Evolutionary conservation across 768 basidiomycete genomes (phyloP).

Genomic region (Pilatotrama ljubarskyi): DNA sequence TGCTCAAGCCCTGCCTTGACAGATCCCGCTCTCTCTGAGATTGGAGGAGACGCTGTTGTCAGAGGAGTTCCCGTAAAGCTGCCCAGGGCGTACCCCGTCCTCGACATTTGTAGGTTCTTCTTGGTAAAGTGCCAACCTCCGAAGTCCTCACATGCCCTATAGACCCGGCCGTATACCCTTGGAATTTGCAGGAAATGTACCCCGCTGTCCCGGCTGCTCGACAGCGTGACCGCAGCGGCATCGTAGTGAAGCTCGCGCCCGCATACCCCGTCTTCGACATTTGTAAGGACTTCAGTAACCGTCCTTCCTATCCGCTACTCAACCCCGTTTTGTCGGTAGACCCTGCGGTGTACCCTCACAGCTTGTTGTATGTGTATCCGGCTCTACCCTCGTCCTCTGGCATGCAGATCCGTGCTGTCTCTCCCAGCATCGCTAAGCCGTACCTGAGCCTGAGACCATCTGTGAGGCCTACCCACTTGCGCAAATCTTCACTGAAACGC

Average conservation of each 20-base stretch:
- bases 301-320: background rate
- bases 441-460: background rate
- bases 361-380: slow-evolving; percentile 23
- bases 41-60: too few species aligned
- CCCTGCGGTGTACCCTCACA: slow-evolving; percentile 27
- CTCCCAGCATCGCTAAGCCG: background rate
- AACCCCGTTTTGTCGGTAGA: slow-evolving; percentile 11
- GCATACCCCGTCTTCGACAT: slow-evolving; percentile 23
- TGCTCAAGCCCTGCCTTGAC: background rate
- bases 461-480: slow-evolving; percentile 7
- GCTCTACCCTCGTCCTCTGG: background rate
- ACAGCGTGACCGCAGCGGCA: background rate
- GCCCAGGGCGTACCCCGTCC: slow-evolving; percentile 13
- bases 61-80: background rate
- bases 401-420: background rate
- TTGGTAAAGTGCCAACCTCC: background rate
- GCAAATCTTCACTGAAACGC: slow-evolving; percentile 12
- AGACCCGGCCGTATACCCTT: slow-evolving; percentile 23
- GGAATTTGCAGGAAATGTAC: slow-evolving; percentile 15
- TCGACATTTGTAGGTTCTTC: slow-evolving; percentile 24
- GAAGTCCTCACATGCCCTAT: background rate
- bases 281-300: slow-evolving; percentile 13
- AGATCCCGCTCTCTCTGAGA: slow-evolving; percentile 7
- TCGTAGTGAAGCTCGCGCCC: slow-evolving; percentile 1
- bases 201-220: background rate